Percentiles rank a stretch among this genome's conserved stretches.
Evolutionary conservation across 805 yeast genomes (phyloP).

Genomic region (Wickerhamiella slavikovae): DNA sequence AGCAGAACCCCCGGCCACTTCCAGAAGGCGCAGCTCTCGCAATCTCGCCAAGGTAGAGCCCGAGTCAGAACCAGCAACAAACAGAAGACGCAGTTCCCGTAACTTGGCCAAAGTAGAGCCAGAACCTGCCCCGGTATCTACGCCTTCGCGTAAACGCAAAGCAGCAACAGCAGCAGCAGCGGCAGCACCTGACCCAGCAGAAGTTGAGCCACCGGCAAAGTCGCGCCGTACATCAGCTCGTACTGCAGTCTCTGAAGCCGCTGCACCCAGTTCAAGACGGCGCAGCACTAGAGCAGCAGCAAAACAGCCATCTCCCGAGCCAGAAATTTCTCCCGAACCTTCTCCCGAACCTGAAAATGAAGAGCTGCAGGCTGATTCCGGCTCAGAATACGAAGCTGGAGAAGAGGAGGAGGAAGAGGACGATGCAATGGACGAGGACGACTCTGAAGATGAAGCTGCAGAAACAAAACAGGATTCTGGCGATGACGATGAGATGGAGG

Average conservation of each 20-base stretch:
- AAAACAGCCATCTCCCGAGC: neutral
- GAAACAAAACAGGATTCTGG: neutral
- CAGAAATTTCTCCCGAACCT: too few relatives aligned
- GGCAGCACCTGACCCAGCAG: conserved; percentile 2
- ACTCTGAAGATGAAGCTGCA: conserved; percentile 1
- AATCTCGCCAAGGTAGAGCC: too few relatives aligned
- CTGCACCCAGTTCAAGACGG: neutral
- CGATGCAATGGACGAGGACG: neutral
- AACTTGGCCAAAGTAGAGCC: conserved; percentile 20
- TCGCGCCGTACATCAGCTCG: conserved; percentile 1
- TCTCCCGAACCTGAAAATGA: too few relatives aligned
- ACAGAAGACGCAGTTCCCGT: too few relatives aligned
- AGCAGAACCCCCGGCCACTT: too few relatives aligned
- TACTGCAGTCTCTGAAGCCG: neutral
- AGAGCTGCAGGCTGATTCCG: too few relatives aligned
- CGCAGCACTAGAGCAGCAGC: neutral
- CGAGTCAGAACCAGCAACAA: too few relatives aligned
- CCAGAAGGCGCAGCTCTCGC: too few relatives aligned
- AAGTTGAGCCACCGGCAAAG: conserved; percentile 1
- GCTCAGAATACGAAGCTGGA: too few relatives aligned
- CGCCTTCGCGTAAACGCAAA: too few relatives aligned
- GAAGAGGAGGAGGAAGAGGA: too few relatives aligned
- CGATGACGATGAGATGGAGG: neutral
- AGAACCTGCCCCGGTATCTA: neutral
- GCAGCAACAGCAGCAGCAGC: too few relatives aligned